Evolutionary conservation across 1,284 basidiomycete species (phyloP).

Genomic region (Nidula niveotomentosa): DNA sequence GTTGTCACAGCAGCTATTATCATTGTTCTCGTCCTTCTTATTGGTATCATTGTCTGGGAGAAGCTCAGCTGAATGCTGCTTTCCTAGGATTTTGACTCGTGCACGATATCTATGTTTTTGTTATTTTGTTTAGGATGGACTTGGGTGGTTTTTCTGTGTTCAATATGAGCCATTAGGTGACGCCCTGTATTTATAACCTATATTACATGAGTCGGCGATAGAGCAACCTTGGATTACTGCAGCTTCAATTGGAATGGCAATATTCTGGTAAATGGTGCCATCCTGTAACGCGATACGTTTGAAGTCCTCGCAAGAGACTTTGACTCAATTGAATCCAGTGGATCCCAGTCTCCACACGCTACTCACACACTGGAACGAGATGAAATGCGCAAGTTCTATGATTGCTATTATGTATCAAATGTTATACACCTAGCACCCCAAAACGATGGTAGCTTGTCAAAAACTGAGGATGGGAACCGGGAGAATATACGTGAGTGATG

Average conservation of each 20-base stretch:
- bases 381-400: not conserved
- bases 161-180: not conserved
- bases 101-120: too few relatives aligned
- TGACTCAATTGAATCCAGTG: too few relatives aligned
- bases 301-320: too few relatives aligned
- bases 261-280: too few relatives aligned
- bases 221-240: too few relatives aligned
- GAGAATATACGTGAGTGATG: conserved; percentile 5
- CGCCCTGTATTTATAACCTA: not conserved
- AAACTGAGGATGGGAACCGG: conserved; percentile 9
- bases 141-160: not conserved
- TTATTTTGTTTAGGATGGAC: too few relatives aligned
- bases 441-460: conserved; percentile 6
- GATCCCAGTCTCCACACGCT: too few relatives aligned
- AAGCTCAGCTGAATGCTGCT: conserved; percentile 48
- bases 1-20: conserved; percentile 72
- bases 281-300: too few relatives aligned
- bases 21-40: conserved; percentile 66
- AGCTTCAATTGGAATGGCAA: too few relatives aligned
- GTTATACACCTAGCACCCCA: conserved; percentile 15
- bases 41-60: conserved; percentile 70
- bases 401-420: conserved; percentile 4
- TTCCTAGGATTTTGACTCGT: not conserved
- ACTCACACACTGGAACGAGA: too few relatives aligned
- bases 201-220: not conserved